These are phyloP conservation scores for Phylloboletellus chloephorus DNA, from an alignment of 1,284 basidiomycete genomes.

Conservation along the genomic window DNA sequence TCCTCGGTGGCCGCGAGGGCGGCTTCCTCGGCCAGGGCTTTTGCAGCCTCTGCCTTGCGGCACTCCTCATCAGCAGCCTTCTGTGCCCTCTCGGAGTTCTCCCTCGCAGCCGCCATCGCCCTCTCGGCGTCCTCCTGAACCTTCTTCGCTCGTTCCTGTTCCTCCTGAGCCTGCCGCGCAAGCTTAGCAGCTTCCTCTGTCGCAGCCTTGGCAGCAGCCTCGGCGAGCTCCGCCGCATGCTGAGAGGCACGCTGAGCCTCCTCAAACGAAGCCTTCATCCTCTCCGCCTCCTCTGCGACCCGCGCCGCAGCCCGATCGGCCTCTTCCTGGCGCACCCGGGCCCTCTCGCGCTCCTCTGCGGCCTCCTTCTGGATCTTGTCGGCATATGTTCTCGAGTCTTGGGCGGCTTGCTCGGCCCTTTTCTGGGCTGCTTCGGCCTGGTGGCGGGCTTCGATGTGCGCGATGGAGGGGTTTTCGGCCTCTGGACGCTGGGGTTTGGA, in stretches of 20 bases:
- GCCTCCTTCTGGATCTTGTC: background rate
- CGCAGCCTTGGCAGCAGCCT: conserved; percentile 8
- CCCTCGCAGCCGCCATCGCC: conserved; percentile 8
- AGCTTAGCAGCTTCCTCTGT: conserved; percentile 16
- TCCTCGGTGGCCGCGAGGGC: conserved; percentile 15
- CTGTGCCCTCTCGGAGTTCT: conserved; percentile 15
- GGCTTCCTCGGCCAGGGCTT: conserved; percentile 11
- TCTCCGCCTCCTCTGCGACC: conserved; percentile 2
- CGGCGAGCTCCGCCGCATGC: conserved; percentile 3
- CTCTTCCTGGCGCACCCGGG: conserved; percentile 10
- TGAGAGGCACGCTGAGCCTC: conserved; percentile 1
- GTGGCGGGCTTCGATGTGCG: conserved; percentile 13
- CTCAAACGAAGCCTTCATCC: conserved; percentile 11
- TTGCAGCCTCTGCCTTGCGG: conserved; percentile 12
- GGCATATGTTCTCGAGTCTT: background rate
- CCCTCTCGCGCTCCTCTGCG: conserved; percentile 7
- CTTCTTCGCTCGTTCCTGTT: conserved; percentile 9
- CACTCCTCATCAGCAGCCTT: conserved; percentile 14
- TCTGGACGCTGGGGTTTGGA: conserved; percentile 6
- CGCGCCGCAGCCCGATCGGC: conserved; percentile 12
- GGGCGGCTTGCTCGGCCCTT: conserved; percentile 13
- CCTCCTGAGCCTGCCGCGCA: conserved; percentile 12
- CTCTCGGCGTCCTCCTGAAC: conserved; percentile 16
- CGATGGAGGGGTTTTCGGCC: conserved; percentile 16
- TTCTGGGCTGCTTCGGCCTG: conserved; percentile 12